Base-by-base conservation (phyloP, 2,329 filamentous ascomycete genomes). In the Macrophomina pseudophaseolina region DNA sequence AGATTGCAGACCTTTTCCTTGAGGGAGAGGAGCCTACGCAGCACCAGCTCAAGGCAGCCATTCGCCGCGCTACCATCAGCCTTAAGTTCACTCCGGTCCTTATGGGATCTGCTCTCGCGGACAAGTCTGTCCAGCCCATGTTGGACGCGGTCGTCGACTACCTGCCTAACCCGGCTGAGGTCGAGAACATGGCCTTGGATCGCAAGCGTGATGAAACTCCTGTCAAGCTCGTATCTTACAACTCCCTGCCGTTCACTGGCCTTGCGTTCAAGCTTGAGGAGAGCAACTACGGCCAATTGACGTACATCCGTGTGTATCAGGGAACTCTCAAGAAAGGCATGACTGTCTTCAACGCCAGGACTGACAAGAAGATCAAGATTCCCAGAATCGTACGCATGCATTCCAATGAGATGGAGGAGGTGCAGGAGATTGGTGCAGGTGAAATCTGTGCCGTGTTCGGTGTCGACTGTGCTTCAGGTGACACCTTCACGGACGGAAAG, bases 371-470 rank as follows among this genome's bases (percentile, higher is more conserved):
- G 84, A 91, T 99, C 77, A 94, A 96, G 81, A 90, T 99, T 67
- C 95, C 95, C 23, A 91, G 94, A 76, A 98, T 99, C 74, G 95
- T 99, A 69, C 93, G 95, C 69, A 99, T 99, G 95, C 95, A 99
- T 84, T 97, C 94, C 53, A 97, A 98, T 77, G 95, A 99, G 76
- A 97, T 99, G 94, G 95, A 99, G 80, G 95, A 99, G 76, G 93
- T 97, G 35, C 85, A 82, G 66, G 94, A 97, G 79, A 91, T 99
- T 70, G 93, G 94, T 63, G 94, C 95, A 64, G 95, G 95, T 80
- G 95, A 99, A 80, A 99, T 99, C 70, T 99, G 95, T 77, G 95
- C 95, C 68, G 95, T 99, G 67, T 99, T 99, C 76, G 95, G 95
- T 75, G 92, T 99, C 65, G 95, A 99, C 74, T 99, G 95, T 79